Base-by-base conservation (phyloP, 495 filamentous ascomycete species). In the Neurospora sp. region DNA sequence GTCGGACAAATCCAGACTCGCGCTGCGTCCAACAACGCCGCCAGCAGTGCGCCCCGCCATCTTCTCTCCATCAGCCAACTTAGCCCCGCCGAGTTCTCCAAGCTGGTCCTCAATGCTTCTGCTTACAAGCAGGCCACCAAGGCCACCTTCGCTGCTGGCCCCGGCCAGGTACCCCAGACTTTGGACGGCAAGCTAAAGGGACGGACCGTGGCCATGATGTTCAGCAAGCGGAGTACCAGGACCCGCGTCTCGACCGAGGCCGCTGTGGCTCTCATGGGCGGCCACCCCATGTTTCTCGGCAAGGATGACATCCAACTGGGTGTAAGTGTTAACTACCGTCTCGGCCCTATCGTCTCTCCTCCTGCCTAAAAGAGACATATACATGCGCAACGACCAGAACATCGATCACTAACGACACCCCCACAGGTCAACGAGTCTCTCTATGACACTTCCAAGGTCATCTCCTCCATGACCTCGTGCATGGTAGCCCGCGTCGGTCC, bases 281-380 rank as follows among this genome's bases (percentile, higher is more conserved):
- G 96, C 3, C 93, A 97, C 80, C 92, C 96, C 20, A 96, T 99
- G 93, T 99, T 98, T 81, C 83, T 99, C 60, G 93, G 93, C 70
- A 94, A 93, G 79, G 91, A 95, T 62, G 96, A 99, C 80, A 99
- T 99, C 72, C 96, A 99, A 80, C 84, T 98, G 39, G 95, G 95
- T 38, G 96, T 97, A 77, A 74, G 86, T 81, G 5, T 37, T 74
- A 31, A 35, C 4, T 35, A 31, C 23, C 10, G 49, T 12, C 35
- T 35, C 35, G 35, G 35, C 35, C 41, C 23, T 49, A 14, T 73
- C 38, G 20, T 23, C 69, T 16, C 37, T 23, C 11, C 70, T 49
- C 70, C 23, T 41, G 35, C 31, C 23, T 10, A 41, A 14, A 20
- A 9, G 35, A 1, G 62, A 20, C 11, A 23, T 23, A 23, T 11